phyloP scores from a whole-genome alignment of 2,329 filamentous ascomycete species.

The Diaporthe sp. region DNA sequence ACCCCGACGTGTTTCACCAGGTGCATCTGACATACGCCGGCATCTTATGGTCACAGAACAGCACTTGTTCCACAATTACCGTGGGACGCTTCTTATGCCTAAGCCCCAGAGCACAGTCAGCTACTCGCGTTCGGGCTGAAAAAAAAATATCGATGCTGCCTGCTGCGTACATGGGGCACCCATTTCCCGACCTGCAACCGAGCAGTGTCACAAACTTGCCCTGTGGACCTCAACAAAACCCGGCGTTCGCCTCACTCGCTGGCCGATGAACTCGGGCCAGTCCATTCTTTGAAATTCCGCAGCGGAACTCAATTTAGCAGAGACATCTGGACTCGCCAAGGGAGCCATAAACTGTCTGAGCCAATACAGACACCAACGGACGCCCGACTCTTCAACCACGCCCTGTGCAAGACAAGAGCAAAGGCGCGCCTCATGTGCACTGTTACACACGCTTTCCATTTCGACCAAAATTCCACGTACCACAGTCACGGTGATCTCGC shows the following conservation, averaged over 20 bases:
- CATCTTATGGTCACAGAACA: neutral
- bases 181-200: neutral
- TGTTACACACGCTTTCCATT: too few relatives aligned
- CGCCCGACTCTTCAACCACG: neutral
- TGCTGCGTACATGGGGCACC: neutral
- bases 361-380: neutral
- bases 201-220: neutral
- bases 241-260: neutral
- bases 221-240: slow-evolving; percentile 9
- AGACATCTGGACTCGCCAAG: neutral
- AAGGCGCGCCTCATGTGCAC: too few relatives aligned
- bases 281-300: neutral
- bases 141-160: neutral
- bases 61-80: neutral
- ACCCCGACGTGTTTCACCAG: slow-evolving; percentile 19
- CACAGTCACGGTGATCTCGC: neutral
- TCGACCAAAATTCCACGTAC: neutral
- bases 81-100: neutral
- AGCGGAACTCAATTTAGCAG: neutral
- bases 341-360: neutral
- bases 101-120: neutral
- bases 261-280: neutral
- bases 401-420: neutral
- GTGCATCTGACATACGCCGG: slow-evolving; percentile 4
- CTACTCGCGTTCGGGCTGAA: neutral